phyloP scores from a whole-genome alignment of 495 filamentous ascomycete genomes.

The Penicillium pancosmium region DNA sequence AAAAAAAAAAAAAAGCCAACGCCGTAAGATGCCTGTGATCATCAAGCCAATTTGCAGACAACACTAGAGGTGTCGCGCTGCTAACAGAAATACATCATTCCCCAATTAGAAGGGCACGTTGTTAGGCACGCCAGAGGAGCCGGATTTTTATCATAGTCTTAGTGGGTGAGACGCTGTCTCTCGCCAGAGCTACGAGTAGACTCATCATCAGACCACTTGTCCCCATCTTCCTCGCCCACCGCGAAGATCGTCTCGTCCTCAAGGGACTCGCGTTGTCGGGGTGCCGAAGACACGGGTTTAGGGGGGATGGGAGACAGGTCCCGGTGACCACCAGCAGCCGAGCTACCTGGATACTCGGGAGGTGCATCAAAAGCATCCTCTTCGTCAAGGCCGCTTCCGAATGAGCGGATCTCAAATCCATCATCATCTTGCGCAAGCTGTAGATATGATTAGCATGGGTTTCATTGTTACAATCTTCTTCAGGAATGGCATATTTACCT shows the following conservation, averaged over 20 bases:
- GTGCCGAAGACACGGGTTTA: conserved; percentile 51
- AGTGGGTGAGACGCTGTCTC: conserved; percentile 61
- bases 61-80: background rate
- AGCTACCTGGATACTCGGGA: conserved; percentile 37
- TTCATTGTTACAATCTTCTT: background rate
- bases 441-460: conserved; percentile 29
- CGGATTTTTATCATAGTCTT: conserved; percentile 1
- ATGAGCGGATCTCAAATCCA: conserved; percentile 93
- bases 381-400: conserved; percentile 81
- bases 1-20: conserved; percentile 22
- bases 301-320: conserved; percentile 55
- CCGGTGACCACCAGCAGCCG: conserved; percentile 33
- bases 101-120: background rate
- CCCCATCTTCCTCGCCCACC: conserved; percentile 77
- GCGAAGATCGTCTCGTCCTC: conserved; percentile 96
- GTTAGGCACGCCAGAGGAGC: background rate
- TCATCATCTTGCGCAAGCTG: conserved; percentile 97
- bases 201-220: conserved; percentile 70
- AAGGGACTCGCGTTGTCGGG: conserved; percentile 63
- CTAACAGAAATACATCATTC: conserved; percentile 3
- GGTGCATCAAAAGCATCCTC: conserved; percentile 52
- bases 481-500: conserved; percentile 52
- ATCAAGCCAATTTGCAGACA: conserved; percentile 7
- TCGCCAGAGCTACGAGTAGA: conserved; percentile 58
- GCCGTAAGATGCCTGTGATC: conserved; percentile 33